phyloP scores from a whole-genome alignment of 805 yeast species.

The Saccharomyces paradoxus region DNA sequence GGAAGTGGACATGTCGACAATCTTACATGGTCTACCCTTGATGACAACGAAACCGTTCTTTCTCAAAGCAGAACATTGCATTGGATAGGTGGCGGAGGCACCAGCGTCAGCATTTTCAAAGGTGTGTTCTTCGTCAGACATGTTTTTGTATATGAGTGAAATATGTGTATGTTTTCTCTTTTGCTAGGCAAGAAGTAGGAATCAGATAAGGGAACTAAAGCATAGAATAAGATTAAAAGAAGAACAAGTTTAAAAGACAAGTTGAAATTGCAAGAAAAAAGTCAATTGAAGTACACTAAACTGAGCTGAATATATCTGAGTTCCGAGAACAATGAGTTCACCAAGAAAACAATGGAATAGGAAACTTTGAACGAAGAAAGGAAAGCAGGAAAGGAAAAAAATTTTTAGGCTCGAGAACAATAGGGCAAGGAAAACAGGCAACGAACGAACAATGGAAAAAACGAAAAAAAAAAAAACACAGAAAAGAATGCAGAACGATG shows the following conservation, averaged over 20 bases:
- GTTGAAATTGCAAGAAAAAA: background rate
- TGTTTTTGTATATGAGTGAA: constrained; percentile 6
- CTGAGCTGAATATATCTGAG: background rate
- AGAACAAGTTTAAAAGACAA: background rate
- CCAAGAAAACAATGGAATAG: background rate
- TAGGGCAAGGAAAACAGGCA: background rate
- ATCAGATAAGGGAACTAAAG: background rate
- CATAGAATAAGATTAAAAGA: background rate
- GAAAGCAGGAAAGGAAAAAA: background rate
- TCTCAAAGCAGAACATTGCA: constrained; percentile 99
- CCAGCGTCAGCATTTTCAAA: constrained; percentile 98
- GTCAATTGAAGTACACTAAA: background rate
- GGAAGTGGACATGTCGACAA: constrained; percentile 99
- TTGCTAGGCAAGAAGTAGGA: background rate
- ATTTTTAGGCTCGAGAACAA: background rate
- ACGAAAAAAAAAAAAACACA: background rate
- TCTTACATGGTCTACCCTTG: constrained; percentile 99
- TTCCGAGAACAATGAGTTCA: background rate
- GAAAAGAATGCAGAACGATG: background rate
- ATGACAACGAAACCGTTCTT: constrained; percentile 98
- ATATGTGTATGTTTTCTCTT: background rate
- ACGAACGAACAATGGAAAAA: background rate
- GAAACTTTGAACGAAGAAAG: background rate
- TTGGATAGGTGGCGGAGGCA: constrained; percentile 96
- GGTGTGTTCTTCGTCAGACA: constrained; percentile 58